Conservation (phyloP, 257 asterid species). For the Nicotiana sylvestris region DNA sequence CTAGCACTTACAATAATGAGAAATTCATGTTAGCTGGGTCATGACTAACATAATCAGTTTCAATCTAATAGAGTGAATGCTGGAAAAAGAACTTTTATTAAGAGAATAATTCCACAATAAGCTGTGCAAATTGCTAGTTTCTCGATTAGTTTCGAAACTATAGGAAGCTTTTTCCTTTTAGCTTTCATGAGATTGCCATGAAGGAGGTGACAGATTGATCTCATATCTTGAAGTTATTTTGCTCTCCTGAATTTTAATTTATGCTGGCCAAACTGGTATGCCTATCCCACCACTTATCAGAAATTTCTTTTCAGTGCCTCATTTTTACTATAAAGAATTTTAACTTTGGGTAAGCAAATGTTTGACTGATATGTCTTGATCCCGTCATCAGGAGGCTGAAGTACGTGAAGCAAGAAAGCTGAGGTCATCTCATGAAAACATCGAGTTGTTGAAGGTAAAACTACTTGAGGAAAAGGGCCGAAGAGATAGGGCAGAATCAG, state of each 20-base stretch:
- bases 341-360: not conserved
- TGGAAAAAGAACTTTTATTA: not conserved
- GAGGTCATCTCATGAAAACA: slow-evolving; percentile 68
- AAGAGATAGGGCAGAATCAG: slow-evolving; percentile 83
- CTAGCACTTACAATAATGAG: not conserved
- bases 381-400: slow-evolving; percentile 73
- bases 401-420: slow-evolving; percentile 81
- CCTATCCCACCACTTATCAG: not conserved
- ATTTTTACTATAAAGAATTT: not conserved
- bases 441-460: slow-evolving; percentile 77
- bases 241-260: not conserved
- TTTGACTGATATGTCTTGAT: slow-evolving; percentile 14
- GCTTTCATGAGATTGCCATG: not conserved
- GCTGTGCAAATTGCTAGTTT: slow-evolving; percentile 2
- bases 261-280: not conserved
- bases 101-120: not conserved
- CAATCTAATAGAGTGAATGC: not conserved
- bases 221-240: not conserved
- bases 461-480: slow-evolving; percentile 72
- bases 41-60: not conserved
- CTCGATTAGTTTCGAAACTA: not conserved
- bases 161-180: not conserved
- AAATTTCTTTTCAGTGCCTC: slow-evolving; percentile 4
- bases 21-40: not conserved
- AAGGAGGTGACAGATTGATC: slow-evolving; percentile 5